phyloP scores from a whole-genome alignment of 257 asterid genomes.

The Solanum medicagineum region DNA sequence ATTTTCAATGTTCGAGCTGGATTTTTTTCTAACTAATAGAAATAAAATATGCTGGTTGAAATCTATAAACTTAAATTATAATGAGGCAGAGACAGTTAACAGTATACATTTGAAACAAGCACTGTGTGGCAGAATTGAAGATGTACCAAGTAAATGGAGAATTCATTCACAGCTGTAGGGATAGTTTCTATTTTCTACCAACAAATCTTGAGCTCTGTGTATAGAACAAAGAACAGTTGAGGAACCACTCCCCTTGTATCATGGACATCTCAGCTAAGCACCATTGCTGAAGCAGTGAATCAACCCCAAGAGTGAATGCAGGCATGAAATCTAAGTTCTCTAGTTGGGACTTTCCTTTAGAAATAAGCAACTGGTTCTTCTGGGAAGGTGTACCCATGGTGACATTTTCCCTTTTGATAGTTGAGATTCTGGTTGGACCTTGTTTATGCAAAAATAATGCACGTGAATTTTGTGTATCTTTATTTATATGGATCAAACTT shows the following conservation, averaged over 20 bases:
- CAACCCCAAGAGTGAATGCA: background rate
- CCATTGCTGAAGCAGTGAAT: background rate
- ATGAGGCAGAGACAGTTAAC: background rate
- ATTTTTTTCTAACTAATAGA: too few relatives aligned
- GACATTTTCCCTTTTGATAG: background rate
- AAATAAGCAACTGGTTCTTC: background rate
- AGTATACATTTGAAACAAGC: background rate
- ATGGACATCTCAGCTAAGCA: background rate
- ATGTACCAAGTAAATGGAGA: background rate
- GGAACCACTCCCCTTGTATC: background rate
- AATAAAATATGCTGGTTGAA: too few relatives aligned
- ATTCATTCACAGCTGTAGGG: background rate
- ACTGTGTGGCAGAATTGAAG: background rate
- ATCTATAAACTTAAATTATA: background rate
- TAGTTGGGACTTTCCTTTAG: background rate
- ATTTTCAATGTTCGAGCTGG: background rate
- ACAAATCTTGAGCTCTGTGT: background rate
- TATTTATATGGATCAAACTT: background rate
- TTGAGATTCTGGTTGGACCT: background rate
- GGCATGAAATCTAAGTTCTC: background rate
- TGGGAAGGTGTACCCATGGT: background rate
- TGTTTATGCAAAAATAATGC: background rate
- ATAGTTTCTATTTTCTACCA: background rate
- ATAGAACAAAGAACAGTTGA: background rate
- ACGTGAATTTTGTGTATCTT: background rate